Percentiles rank a stretch among this genome's conserved stretches.
These are phyloP conservation scores for Fraxinus greggii DNA, from an alignment of 305 asterid genomes.

Conservation along the genomic window DNA sequence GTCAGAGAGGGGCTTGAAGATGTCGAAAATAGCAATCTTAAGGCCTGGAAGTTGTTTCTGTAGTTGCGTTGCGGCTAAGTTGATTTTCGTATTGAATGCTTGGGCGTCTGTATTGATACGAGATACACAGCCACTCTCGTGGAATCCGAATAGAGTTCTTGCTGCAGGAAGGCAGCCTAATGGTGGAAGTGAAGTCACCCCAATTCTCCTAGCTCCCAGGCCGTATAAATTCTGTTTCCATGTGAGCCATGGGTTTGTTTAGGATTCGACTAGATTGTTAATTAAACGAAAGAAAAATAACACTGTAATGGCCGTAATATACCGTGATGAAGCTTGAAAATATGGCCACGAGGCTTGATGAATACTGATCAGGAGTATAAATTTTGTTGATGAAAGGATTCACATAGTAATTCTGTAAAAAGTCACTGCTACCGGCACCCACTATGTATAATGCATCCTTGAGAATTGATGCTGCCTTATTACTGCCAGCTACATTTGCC, in stretches of 20 bases:
- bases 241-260: neutral
- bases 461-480: conserved; percentile 49
- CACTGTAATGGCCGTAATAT: neutral
- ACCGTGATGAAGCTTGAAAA: conserved; percentile 60
- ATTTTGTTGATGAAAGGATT: conserved; percentile 64
- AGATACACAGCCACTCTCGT: conserved; percentile 66
- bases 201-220: conserved; percentile 78
- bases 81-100: conserved; percentile 64
- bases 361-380: conserved; percentile 69
- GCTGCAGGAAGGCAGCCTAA: conserved; percentile 76
- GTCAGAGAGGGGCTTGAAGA: conserved; percentile 70
- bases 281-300: neutral
- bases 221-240: conserved; percentile 59
- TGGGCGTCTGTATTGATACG: conserved; percentile 71
- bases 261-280: neutral
- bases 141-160: conserved; percentile 63
- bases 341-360: conserved; percentile 53
- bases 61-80: conserved; percentile 52
- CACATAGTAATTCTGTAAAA: conserved; percentile 72
- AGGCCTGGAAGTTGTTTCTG: conserved; percentile 59
- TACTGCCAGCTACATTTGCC: conserved; percentile 50
- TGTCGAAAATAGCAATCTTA: conserved; percentile 70
- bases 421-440: conserved; percentile 75
- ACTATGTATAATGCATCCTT: conserved; percentile 59
- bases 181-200: conserved; percentile 84